Conservation (phyloP, 805 yeast genomes). For the Myxozyma melibiosi region DNA sequence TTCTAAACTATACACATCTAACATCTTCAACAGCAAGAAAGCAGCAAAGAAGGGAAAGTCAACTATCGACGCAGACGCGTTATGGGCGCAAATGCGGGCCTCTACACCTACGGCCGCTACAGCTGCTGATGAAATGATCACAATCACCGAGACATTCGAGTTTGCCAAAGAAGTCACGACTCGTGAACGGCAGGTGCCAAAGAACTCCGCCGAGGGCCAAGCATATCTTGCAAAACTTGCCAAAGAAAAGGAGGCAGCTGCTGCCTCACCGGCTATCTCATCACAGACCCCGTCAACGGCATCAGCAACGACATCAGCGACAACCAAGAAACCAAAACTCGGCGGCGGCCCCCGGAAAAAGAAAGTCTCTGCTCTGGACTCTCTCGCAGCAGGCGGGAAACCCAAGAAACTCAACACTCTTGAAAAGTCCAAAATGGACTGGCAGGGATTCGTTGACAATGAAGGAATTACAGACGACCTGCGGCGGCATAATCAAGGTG, state of each 20-base stretch:
- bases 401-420: constrained; percentile 84
- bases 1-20: neutral
- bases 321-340: constrained; percentile 34
- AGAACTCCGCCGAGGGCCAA: constrained; percentile 80
- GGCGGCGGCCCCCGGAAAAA: constrained; percentile 10
- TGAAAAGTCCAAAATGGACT: constrained; percentile 90
- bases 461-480: constrained; percentile 84
- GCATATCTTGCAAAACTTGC: constrained; percentile 60
- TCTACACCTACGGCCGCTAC: neutral
- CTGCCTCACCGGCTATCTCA: neutral
- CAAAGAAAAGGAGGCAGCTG: neutral
- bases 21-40: constrained; percentile 3
- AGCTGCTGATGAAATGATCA: constrained; percentile 52
- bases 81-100: constrained; percentile 30
- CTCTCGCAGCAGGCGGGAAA: constrained; percentile 39
- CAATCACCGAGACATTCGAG: constrained; percentile 74
- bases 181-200: constrained; percentile 77
- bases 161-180: constrained; percentile 85
- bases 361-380: constrained; percentile 28
- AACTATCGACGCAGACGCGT: constrained; percentile 33
- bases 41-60: constrained; percentile 6
- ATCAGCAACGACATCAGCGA: constrained; percentile 23
- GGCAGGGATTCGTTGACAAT: constrained; percentile 92
- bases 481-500: constrained; percentile 78
- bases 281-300: constrained; percentile 10